Evolutionary conservation across 805 yeast genomes (phyloP).

Genomic region (Ogataea sp.): DNA sequence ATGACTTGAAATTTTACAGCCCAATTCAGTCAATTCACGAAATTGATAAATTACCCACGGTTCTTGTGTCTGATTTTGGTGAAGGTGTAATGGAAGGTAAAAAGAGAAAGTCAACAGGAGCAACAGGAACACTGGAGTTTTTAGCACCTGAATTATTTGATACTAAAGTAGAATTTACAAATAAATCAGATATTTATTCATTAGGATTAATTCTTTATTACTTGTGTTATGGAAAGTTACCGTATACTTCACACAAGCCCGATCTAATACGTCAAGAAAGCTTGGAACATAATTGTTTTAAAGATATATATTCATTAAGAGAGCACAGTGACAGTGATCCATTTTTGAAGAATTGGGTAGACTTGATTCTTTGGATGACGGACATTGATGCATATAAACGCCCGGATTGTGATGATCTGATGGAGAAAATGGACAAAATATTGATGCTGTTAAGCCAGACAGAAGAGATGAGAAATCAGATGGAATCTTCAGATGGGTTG

Average conservation of each 20-base stretch:
- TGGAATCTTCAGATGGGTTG: too few species aligned
- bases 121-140: conserved; percentile 82
- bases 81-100: conserved; percentile 75
- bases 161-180: conserved; percentile 45
- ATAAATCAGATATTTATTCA: conserved; percentile 72
- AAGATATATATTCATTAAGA: conserved; percentile 12
- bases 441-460: too few species aligned
- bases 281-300: conserved; percentile 10
- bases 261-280: conserved; percentile 18
- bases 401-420: conserved; percentile 34
- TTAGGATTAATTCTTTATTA: conserved; percentile 77
- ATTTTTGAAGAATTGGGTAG: conserved; percentile 31
- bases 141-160: conserved; percentile 77
- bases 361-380: conserved; percentile 12
- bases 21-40: conserved; percentile 18
- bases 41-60: conserved; percentile 43
- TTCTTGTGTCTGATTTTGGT: conserved; percentile 83
- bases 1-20: conserved; percentile 6
- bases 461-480: too few species aligned
- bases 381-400: conserved; percentile 28
- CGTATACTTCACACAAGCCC: conserved; percentile 35
- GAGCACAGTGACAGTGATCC: conserved; percentile 6
- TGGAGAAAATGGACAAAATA: conserved; percentile 14
- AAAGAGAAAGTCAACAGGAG: conserved; percentile 60
- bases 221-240: conserved; percentile 63